Conservation (phyloP, 73 alveolate species). For the Tetrahymena malaccensis region DNA sequence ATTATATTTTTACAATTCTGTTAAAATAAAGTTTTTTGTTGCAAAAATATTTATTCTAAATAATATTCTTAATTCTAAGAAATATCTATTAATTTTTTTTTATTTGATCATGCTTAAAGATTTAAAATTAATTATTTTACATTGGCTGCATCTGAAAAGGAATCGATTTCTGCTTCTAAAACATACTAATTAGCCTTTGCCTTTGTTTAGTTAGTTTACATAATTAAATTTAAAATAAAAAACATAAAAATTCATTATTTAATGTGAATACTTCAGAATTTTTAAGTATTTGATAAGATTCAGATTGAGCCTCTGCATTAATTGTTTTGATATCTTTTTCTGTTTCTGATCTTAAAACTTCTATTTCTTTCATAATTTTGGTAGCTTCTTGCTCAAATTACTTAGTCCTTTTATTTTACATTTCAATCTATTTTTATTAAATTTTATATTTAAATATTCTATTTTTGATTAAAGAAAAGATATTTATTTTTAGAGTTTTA, state of each 20-base stretch:
- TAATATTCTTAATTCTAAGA: not conserved
- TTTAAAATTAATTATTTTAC: not conserved
- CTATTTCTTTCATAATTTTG: constrained; percentile 18
- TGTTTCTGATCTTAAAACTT: constrained; percentile 26
- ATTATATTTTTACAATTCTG: too few relatives aligned
- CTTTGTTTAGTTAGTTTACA: too few relatives aligned
- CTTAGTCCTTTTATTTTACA: constrained; percentile 16
- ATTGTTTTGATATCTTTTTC: constrained; percentile 15
- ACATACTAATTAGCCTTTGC: constrained; percentile 2
- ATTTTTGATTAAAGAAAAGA: not conserved
- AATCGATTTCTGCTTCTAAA: constrained; percentile 26
- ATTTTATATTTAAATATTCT: not conserved
- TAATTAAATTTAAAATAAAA: not conserved
- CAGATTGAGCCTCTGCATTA: constrained; percentile 18
- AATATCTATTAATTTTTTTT: not conserved
- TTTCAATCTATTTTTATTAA: not conserved
- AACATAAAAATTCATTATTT: not conserved
- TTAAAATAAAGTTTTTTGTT: too few relatives aligned
- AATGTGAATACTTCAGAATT: not conserved
- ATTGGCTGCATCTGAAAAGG: not conserved
- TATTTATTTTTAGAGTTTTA: too few relatives aligned
- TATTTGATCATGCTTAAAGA: too few relatives aligned
- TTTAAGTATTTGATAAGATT: not conserved
- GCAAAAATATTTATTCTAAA: not conserved
- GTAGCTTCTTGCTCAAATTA: constrained; percentile 29